Base-by-base conservation (phyloP, 2,329 filamentous ascomycete genomes). In the Decorospora gaudefroyi region DNA sequence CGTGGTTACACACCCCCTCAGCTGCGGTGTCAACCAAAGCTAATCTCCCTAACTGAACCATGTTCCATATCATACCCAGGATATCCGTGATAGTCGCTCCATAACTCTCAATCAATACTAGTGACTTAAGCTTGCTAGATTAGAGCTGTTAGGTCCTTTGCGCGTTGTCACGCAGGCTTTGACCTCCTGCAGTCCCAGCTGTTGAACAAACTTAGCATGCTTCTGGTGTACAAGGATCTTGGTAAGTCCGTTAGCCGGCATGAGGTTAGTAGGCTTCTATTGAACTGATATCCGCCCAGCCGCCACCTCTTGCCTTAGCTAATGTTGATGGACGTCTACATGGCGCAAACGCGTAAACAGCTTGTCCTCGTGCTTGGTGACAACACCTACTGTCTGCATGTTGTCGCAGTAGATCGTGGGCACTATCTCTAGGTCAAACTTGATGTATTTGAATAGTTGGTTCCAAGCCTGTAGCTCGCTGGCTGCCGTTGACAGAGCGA, bases 251-350 rank as follows among this genome's bases (percentile, higher is more conserved):
- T 46, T 28, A 5, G 42, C 42, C 27, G 36, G 42, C 42, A 46
- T 46, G n/a, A 25, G 21, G n/a, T 33, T 30, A 6, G 42, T 46
- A 8, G 42, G 29, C 19, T 22, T 25, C 42, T 22, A 41, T 9
- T 32, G 3, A 10, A 49, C 41, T 12, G 32, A 17, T 23, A 49
- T 38, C n/a, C 30, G 37, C 13, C 36, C 35, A 4, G 12, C 21
- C 6, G 18, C 7, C 6, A 42, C 44, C 26, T 52, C 49, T 26
- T 52, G 46, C 4, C 49, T 21, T 4, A 49, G 8, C 45, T 37
- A 52, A 17, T 27, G 25, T 22, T 44, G 43, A 13, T 51, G 38
- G 10, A 41, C 42, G 29, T 51, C 40, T 3, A 54, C 44, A 25
- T 54, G 46, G 4, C 36, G 23, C 6, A 55, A 26, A 15, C 32